Evolutionary conservation across 1,139 yeast genomes (phyloP), one percentile per base, ranked within the genome.

Genomic region (Geotrichum europaeum): DNA sequence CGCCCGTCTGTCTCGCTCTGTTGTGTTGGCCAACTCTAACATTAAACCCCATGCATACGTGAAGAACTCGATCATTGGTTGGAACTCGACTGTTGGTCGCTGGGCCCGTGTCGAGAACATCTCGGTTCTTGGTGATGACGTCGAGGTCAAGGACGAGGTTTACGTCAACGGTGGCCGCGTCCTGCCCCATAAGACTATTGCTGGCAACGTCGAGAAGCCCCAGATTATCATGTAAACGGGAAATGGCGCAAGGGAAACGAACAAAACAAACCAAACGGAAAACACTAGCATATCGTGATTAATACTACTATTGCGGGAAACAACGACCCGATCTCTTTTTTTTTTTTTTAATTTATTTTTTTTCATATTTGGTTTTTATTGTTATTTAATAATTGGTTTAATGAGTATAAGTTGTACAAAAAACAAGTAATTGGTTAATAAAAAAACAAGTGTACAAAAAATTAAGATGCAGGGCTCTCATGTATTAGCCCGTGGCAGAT

Each of bases 81-180:
- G 99, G 99, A 88, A 91, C 83, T 92, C 97, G 65, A 89, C 92
- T 72, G 92, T 95, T 71, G 99, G 99, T 76, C 86, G 86, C 78
- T 94, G 99, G 99, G 96, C 98, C 67, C 91, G 99, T 83, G 86
- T 96, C 68, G 99, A 94, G 79, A 96, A 97, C 80, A 89, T 86
- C 71, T 89, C 98, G 66, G 99, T 95, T 64, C 85, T 95, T 73
- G 99, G 99, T 80, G 99, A 95, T 78, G 99, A 95, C 70, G 99
- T 95, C 69, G 96, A 92, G 76, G 89, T 95, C 75, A 91, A 92
- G 82, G 97, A 95, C 76, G 99, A 94, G 82, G 84, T 95, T 75
- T 95, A 95, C 83, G 96, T 95, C 71, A 94, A 94, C 78, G 99
- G 99, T 78, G 99, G 98, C 78, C 92, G 95, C 78, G 97, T 95